Evolutionary conservation across 352 stramenopile genomes (phyloP).

Genomic region (Pythium chondricola): DNA sequence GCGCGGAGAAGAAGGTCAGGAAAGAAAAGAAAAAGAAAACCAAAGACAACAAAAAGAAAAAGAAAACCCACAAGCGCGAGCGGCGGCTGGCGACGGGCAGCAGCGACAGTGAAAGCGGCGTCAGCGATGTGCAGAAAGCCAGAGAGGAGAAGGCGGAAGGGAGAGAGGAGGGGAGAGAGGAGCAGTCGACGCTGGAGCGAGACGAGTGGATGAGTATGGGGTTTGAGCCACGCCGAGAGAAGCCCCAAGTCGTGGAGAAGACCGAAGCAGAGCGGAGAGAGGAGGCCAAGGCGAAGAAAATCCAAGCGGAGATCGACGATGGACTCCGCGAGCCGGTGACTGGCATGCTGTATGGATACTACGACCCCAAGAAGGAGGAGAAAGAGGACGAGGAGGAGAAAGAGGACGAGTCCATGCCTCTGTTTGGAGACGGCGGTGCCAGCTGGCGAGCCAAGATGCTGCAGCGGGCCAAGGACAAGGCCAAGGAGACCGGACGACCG

Average conservation of each 20-base stretch:
- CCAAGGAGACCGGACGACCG: slow-evolving; percentile 36
- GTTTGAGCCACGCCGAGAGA: slow-evolving; percentile 32
- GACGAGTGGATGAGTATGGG: slow-evolving; percentile 84
- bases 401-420: slow-evolving; percentile 17
- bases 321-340: slow-evolving; percentile 72
- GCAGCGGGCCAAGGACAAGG: slow-evolving; percentile 56
- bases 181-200: slow-evolving; percentile 24
- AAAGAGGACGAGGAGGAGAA: slow-evolving; percentile 1
- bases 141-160: not conserved
- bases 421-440: slow-evolving; percentile 67
- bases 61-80: slow-evolving; percentile 29
- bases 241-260: slow-evolving; percentile 27
- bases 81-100: slow-evolving; percentile 22
- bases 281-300: slow-evolving; percentile 46
- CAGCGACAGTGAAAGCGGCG: slow-evolving; percentile 13
- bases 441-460: slow-evolving; percentile 85
- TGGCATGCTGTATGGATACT: slow-evolving; percentile 71
- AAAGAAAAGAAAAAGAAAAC: slow-evolving; percentile 38
- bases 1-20: slow-evolving; percentile 25
- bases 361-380: slow-evolving; percentile 69
- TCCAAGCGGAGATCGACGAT: slow-evolving; percentile 69
- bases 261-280: slow-evolving; percentile 28
- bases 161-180: not conserved
- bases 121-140: not conserved
- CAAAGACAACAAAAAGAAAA: slow-evolving; percentile 34